Base-by-base conservation (phyloP, 2,329 filamentous ascomycete genomes). In the Penicillium sp. region DNA sequence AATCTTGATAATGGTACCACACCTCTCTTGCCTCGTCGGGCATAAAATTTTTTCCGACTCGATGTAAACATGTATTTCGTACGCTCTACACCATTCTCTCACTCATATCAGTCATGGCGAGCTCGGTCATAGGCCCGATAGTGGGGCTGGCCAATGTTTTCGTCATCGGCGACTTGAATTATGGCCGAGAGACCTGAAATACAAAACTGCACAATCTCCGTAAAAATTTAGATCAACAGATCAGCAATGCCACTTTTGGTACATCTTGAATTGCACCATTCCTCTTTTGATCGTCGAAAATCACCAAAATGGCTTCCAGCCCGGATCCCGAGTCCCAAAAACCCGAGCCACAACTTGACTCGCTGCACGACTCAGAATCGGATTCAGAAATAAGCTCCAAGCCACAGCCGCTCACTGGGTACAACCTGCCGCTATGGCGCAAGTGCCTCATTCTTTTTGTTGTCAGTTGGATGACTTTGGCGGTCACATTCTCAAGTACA, bases 401-500 rank as follows among this genome's bases (percentile, higher is more conserved):
- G 51, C 60, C 56, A 51, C 65, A 65, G 50, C 58, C 38, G 28
- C 61, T 62, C 40, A 60, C 62, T 1, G 70, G 68, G n/a, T 73
- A 72, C 56, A 35, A 54, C 6, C 66, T 76, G 13, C 73, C 76
- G 9, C 59, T 53, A 58, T 79, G 78, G 78, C 73, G 73, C 28
- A 81, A 81, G 71, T 73, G 63, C 24, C 67, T 80, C 24, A 79
- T 81, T 28, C 70, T 81, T 44, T 79, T 80, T 64, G 65, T 75
- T 12, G 75, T 76, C 28, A 79, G 77, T 62, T 81, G 78, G 77
- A 76, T 79, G 70, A 76, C 78, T 1, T 69, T 81, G 5, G 71
- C 75, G 1, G 72, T 77, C 8, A 79, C 78, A 42, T 81, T 79
- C 64, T 78, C 76, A n/a, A 78, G 74, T 62, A 80, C 80, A 12